These are phyloP conservation scores for Mucor plumbeus DNA, from an alignment of 371 early-diverging fungal species.

Conservation along the genomic window DNA sequence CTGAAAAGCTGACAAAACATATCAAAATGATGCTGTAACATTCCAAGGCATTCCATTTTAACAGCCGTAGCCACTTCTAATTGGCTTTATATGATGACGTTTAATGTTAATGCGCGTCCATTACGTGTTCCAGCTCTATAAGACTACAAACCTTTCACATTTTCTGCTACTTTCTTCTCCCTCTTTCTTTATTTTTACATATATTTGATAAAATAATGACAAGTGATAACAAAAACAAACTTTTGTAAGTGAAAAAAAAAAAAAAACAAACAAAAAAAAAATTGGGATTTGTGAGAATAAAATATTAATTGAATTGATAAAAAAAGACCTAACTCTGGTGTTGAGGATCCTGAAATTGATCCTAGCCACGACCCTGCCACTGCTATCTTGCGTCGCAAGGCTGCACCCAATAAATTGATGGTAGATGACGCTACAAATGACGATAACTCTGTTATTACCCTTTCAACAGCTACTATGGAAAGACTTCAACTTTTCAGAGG, in stretches of 20 bases:
- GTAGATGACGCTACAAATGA: slow-evolving; percentile 97
- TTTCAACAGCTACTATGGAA: slow-evolving; percentile 95
- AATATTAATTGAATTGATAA: neutral
- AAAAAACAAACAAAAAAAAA: neutral
- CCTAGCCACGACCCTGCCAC: slow-evolving; percentile 84
- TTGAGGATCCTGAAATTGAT: slow-evolving; percentile 50
- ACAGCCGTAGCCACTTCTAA: slow-evolving; percentile 8
- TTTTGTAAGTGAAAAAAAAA: slow-evolving; percentile 23
- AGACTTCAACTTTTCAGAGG: slow-evolving; percentile 91
- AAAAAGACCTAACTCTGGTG: slow-evolving; percentile 53
- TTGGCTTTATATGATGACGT: slow-evolving; percentile 8
- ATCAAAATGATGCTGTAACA: neutral
- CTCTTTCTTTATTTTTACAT: slow-evolving; percentile 13
- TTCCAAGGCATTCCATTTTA: slow-evolving; percentile 11
- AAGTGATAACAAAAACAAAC: slow-evolving; percentile 30
- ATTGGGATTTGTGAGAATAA: neutral
- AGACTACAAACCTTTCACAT: neutral
- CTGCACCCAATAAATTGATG: slow-evolving; percentile 96
- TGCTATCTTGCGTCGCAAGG: slow-evolving; percentile 94
- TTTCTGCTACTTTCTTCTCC: slow-evolving; percentile 4
- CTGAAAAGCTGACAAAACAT: neutral
- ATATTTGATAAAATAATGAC: slow-evolving; percentile 21
- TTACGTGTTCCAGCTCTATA: neutral
- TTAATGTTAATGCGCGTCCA: slow-evolving; percentile 11
- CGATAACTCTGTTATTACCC: slow-evolving; percentile 93